A percentile compares a stretch with the other conserved stretches of the same genome.
Evolutionary conservation across 345 rosid genomes (phyloP).

Genomic region (Moricandia arvensis): DNA sequence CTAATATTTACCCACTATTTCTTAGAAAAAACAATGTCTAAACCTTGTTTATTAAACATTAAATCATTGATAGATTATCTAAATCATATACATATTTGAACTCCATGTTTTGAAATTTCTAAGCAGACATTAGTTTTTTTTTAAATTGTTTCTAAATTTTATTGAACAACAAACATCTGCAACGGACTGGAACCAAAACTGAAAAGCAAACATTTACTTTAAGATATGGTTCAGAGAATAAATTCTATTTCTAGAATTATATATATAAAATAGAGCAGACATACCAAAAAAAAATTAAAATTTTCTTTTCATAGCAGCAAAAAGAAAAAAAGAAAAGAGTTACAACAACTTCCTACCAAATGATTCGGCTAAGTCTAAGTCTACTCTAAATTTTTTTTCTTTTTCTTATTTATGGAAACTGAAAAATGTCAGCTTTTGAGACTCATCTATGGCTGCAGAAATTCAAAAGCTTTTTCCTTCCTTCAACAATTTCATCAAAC

Average conservation of each 20-base stretch:
- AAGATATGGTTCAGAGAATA: constrained; percentile 36
- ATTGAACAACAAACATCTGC: constrained; percentile 16
- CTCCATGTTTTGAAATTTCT: not conserved
- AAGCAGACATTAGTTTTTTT: not conserved
- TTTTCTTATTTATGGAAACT: not conserved
- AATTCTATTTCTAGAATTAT: constrained; percentile 31
- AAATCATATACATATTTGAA: too few relatives aligned
- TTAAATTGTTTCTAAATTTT: not conserved
- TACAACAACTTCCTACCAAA: constrained; percentile 37
- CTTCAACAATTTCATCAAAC: constrained; percentile 87
- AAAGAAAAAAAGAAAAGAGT: not conserved
- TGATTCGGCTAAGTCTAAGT: constrained; percentile 31
- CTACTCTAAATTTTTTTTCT: constrained; percentile 24
- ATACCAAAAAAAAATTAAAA: not conserved
- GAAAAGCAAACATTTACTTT: constrained; percentile 35
- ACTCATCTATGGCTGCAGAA: constrained; percentile 69
- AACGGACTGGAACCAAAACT: constrained; percentile 31
- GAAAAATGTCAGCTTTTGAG: constrained; percentile 20
- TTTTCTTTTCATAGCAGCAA: constrained; percentile 4
- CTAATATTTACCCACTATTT: not conserved
- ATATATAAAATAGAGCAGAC: constrained; percentile 1
- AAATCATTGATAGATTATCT: not conserved
- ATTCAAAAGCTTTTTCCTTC: constrained; percentile 75
- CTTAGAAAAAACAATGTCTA: not conserved
- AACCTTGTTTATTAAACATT: not conserved